phyloP scores from a whole-genome alignment of 805 yeast species.

The Ogataea trehalophila region DNA sequence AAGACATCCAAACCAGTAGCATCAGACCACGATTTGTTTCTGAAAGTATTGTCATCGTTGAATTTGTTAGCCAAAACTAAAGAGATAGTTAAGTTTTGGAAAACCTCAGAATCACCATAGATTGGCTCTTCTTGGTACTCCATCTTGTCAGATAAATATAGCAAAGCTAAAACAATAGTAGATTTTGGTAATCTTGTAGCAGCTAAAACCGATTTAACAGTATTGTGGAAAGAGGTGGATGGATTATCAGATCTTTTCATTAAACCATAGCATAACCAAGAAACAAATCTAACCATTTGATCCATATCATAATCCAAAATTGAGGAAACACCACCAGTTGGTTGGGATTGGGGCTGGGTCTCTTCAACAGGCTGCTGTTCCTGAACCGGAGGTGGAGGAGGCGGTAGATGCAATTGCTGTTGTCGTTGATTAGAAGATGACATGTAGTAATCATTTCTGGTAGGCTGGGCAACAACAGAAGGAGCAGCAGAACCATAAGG shows the following conservation, averaged over 20 bases:
- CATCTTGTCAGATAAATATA: slow-evolving; percentile 61
- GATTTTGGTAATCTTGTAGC: slow-evolving; percentile 87
- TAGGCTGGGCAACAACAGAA: neutral
- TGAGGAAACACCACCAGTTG: slow-evolving; percentile 67
- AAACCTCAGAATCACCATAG: slow-evolving; percentile 36
- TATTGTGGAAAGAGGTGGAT: slow-evolving; percentile 49
- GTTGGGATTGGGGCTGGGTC: slow-evolving; percentile 1
- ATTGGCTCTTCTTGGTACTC: slow-evolving; percentile 32
- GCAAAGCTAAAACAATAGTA: slow-evolving; percentile 74
- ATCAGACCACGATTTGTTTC: slow-evolving; percentile 91
- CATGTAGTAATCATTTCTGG: slow-evolving; percentile 6
- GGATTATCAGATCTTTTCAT: slow-evolving; percentile 48
- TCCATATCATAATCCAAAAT: slow-evolving; percentile 76
- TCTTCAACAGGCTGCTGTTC: slow-evolving; percentile 3
- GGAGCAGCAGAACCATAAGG: neutral
- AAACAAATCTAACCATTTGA: slow-evolving; percentile 73
- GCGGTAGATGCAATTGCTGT: slow-evolving; percentile 5
- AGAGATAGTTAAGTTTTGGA: slow-evolving; percentile 57
- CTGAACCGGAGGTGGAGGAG: slow-evolving; percentile 9
- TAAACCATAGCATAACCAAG: slow-evolving; percentile 68
- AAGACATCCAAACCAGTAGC: slow-evolving; percentile 78
- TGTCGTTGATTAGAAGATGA: slow-evolving; percentile 10
- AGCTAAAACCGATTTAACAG: slow-evolving; percentile 62
- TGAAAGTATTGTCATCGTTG: slow-evolving; percentile 94
- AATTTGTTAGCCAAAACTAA: slow-evolving; percentile 86